Evolutionary conservation across 306 rosid genomes (phyloP), one percentile per base, ranked within the genome.

Genomic region (Ammopiptanthus mongolicus): DNA sequence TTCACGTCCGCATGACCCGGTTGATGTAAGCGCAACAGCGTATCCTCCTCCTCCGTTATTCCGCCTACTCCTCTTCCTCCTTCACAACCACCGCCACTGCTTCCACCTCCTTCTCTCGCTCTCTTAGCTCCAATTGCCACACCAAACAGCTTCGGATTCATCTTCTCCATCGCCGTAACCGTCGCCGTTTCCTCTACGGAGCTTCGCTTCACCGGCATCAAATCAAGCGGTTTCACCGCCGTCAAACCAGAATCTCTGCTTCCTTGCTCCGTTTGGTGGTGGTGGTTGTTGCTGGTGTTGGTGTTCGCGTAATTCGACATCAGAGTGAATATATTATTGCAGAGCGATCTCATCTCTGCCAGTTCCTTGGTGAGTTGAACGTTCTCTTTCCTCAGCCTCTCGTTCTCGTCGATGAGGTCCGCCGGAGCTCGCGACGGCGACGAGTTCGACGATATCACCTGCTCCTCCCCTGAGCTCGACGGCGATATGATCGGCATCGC

Each of bases 401-500:
- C 93, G 84, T 95, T 95, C 87, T 91, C 98, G 77, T 90, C 94
- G 1, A 88, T 29, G 42, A 92, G 82, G 21, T 95, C 91, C 8
- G 86, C 87, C 28, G 96, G 89, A 8, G 81, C 88, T 34, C 73
- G 57, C 8, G 77, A 37, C 71, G 88, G 89, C 42, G 98, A 87
- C 8, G 92, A 84, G 65, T 82, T 84, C 9, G 94, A 82, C 1
- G 97, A 88, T 8, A 85, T 65, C 19, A 79, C 95, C 33, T 90
- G 97, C 56, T 92, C 96, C 52, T 92, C 97, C 25, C 86, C 85
- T 5, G 93, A 95, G 78, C 85, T 91, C 0, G 88, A 47, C 19
- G 97, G 95, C 5, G 94, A 86, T 2, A 83, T 57, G 6, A 78
- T 44, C 37, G 76, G 82, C 61, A 64, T 85, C 52, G 55, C 84